Evolutionary conservation across 495 filamentous ascomycete genomes (phyloP).

Genomic region (Trichoderma asperelloides): DNA sequence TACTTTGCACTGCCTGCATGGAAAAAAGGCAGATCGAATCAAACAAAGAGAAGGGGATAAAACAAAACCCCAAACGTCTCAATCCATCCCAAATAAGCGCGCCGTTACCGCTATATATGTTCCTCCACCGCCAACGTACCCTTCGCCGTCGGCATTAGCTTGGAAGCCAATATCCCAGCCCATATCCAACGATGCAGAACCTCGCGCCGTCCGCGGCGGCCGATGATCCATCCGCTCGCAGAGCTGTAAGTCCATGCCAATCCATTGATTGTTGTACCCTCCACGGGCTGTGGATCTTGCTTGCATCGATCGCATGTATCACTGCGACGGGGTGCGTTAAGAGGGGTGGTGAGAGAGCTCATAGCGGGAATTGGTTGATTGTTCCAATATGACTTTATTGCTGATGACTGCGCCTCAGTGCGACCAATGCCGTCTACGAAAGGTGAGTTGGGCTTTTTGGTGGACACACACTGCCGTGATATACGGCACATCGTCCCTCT

Average conservation of each 20-base stretch:
- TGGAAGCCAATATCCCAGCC: background rate
- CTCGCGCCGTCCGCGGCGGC: conserved; percentile 6
- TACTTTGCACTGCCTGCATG: no score
- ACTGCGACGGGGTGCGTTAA: background rate
- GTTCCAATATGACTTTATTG: background rate
- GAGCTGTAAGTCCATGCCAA: background rate
- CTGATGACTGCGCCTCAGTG: conserved; percentile 16
- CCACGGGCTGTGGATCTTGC: background rate
- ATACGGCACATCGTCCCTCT: background rate
- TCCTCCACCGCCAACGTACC: background rate
- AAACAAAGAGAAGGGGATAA: background rate
- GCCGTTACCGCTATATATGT: background rate
- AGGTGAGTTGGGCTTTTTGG: conserved; percentile 43
- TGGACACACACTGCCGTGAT: conserved; percentile 15
- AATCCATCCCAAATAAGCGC: background rate
- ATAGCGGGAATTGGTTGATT: background rate
- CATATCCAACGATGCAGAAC: background rate
- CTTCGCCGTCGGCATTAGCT: background rate
- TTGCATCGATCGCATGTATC: background rate
- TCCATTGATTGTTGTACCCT: background rate
- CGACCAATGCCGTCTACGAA: conserved; percentile 36
- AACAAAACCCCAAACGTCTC: no score
- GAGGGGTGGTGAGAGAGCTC: background rate
- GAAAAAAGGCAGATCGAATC: background rate
- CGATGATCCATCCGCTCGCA: background rate